These are phyloP conservation scores for Suhomyces vadensis DNA, from an alignment of 805 yeast genomes.

Conservation along the genomic window DNA sequence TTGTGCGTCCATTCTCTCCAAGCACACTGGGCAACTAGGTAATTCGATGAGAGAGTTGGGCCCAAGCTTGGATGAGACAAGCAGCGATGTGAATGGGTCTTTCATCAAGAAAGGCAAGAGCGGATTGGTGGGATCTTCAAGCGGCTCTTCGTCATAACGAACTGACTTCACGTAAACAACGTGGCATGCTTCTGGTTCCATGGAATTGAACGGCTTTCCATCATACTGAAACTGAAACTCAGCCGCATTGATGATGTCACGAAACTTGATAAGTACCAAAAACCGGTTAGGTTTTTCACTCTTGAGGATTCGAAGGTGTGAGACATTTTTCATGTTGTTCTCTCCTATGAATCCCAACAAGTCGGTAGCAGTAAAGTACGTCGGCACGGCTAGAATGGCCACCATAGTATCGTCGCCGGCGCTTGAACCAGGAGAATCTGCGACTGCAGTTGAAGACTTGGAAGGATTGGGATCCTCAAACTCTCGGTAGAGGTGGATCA, in stretches of 20 bases:
- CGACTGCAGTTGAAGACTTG: no score
- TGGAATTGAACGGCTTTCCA: conserved; percentile 75
- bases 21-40: conserved; percentile 91
- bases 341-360: conserved; percentile 79
- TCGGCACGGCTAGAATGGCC: conserved; percentile 82
- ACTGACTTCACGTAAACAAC: conserved; percentile 69
- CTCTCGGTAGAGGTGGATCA: conserved; percentile 65
- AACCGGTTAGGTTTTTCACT: conserved; percentile 68
- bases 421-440: no score
- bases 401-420: conserved; percentile 65
- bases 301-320: conserved; percentile 73
- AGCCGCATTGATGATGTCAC: conserved; percentile 54
- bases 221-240: conserved; percentile 65
- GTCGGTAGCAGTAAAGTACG: conserved; percentile 84
- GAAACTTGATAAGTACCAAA: conserved; percentile 76
- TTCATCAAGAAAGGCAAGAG: conserved; percentile 65
- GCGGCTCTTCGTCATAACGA: conserved; percentile 36
- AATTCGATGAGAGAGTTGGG: conserved; percentile 48
- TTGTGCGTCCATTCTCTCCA: conserved; percentile 81
- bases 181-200: conserved; percentile 88
- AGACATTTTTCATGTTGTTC: conserved; percentile 49
- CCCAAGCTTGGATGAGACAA: conserved; percentile 11
- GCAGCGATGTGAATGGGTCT: conserved; percentile 65
- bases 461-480: conserved; percentile 28
- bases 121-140: conserved; percentile 28